A percentile compares a stretch with the other conserved stretches of the same genome.
phyloP scores from a whole-genome alignment of 768 basidiomycete genomes.

The Pisolithus albus region DNA sequence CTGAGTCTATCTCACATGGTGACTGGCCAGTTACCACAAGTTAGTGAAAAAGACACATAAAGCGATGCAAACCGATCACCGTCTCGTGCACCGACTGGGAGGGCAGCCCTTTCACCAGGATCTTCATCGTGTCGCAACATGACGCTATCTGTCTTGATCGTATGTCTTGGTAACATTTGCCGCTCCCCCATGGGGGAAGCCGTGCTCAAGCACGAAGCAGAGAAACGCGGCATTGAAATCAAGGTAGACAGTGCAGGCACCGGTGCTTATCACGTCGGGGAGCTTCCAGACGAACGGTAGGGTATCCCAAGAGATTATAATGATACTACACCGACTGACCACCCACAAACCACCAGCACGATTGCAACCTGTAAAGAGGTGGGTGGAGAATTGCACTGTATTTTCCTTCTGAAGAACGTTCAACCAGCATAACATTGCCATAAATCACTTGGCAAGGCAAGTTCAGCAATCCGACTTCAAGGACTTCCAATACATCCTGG shows the following conservation, averaged over 20 bases:
- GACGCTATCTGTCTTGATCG: conserved; percentile 56
- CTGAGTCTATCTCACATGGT: not conserved
- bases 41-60: too few relatives aligned
- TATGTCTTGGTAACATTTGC: conserved; percentile 82
- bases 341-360: conserved; percentile 40
- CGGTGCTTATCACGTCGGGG: conserved; percentile 75
- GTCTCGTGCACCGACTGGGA: too few relatives aligned
- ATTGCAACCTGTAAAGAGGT: conserved; percentile 68
- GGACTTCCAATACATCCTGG: conserved; percentile 77
- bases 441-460: conserved; percentile 63
- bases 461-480: conserved; percentile 60
- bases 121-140: conserved; percentile 10
- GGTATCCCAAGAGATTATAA: conserved; percentile 3
- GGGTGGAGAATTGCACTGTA: not conserved
- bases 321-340: not conserved
- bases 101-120: too few relatives aligned
- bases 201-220: conserved; percentile 63
- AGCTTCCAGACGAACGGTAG: conserved; percentile 78
- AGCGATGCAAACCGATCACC: too few relatives aligned
- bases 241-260: conserved; percentile 82
- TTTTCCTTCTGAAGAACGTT: not conserved
- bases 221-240: conserved; percentile 59
- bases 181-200: conserved; percentile 93
- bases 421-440: conserved; percentile 64
- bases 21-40: too few relatives aligned